phyloP scores from a whole-genome alignment of 2,329 filamentous ascomycete genomes.

The Aureobasidium subglaciale region DNA sequence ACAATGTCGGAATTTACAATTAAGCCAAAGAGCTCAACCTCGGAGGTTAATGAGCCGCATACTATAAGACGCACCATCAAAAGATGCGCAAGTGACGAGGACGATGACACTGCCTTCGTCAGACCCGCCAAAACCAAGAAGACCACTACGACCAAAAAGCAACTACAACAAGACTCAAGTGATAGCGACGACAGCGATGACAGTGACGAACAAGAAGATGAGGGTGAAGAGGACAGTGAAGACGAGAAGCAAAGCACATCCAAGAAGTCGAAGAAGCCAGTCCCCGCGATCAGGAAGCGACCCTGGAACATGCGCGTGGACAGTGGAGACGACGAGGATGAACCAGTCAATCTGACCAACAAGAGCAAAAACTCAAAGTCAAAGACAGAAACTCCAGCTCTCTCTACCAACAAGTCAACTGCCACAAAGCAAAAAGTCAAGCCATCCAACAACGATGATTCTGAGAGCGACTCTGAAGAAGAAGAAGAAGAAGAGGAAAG shows the following conservation, averaged over 20 bases:
- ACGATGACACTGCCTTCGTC: neutral
- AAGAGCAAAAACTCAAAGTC: neutral
- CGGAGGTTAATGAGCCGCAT: neutral
- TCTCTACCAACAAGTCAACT: neutral
- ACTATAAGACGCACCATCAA: neutral
- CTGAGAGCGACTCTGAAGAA: neutral
- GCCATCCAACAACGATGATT: neutral
- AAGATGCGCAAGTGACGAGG: neutral
- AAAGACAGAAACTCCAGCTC: neutral
- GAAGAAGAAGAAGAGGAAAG: neutral
- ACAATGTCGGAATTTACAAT: neutral
- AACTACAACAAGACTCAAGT: neutral
- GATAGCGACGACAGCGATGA: neutral
- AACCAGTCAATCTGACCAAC: neutral
- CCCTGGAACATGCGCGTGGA: neutral
- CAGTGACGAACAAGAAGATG: neutral
- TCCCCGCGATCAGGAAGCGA: neutral
- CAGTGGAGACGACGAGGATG: neutral
- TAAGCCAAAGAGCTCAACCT: slow-evolving; percentile 14
- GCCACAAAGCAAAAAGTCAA: neutral
- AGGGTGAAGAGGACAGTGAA: neutral
- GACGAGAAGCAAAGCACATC: neutral
- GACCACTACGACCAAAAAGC: neutral
- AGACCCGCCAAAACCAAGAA: neutral
- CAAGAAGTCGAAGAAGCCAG: neutral